Evolutionary conservation across 352 stramenopile species (phyloP), one percentile per base, ranked within the genome.

Genomic region (Elongisporangium prolatum): DNA sequence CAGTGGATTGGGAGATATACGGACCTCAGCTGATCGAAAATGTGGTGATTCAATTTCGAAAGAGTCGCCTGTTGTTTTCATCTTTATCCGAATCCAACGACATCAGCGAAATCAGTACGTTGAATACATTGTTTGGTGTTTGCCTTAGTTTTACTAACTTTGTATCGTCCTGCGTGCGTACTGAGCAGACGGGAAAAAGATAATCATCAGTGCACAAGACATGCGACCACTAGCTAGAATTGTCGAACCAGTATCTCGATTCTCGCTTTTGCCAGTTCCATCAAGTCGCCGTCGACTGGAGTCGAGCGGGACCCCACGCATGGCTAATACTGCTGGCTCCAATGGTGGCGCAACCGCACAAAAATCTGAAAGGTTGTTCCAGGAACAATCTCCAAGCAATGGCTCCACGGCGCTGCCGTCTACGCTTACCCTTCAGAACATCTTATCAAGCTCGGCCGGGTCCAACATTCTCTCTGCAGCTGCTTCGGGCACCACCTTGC

Each of bases 1-100:
- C 84, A 2, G 86, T 95, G 13, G 86, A 95, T 61, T 95, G 86
- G 86, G 86, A 95, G 62, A 91, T 95, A 51, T 95, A 92, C 50
- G 86, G 86, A 7, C 84, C 84, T 2, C 82, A 93, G 57, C 65
- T 95, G 25, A 86, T 93, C 44, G 77, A 92, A 57, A 93, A 94
- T 55, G 86, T 95, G 22, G 83, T 93, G 52, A 58, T 90, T 21
- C 86, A 94, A 74, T 95, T 93, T 52, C 77, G 86, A 21, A 93
- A 88, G 58, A 91, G 84, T 48, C 82, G 86, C 8, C 52, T 95
- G 25, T 71, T 95, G n/a, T 93, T 94, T 56, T 93, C 84, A 37
- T 92, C 83, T 49, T 58, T 95, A 8, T 92, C 82, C 0, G 80
- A 91, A 57, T 84, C 81, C 11, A 91, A 88, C 56, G 79, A 91